Conservation (phyloP, 164 flowering plant genomes). For the Cinnamomum chago region DNA sequence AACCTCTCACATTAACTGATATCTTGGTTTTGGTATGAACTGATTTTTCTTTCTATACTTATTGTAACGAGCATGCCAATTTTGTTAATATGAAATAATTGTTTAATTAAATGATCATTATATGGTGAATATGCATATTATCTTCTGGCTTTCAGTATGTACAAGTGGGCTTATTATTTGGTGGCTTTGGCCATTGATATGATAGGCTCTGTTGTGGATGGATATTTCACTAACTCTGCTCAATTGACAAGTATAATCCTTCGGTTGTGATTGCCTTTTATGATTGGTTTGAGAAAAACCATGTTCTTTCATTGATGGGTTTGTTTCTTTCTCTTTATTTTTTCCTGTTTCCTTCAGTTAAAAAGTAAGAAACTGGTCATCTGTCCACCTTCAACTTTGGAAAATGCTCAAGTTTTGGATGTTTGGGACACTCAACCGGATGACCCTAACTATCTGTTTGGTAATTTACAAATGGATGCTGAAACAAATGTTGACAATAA, state of each 20-base stretch:
- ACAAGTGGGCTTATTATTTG: not conserved
- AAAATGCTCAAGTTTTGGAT: not conserved
- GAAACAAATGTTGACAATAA: no score
- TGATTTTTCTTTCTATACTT: no score
- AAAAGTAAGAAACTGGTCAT: no score
- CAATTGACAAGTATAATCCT: not conserved
- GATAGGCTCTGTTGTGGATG: not conserved
- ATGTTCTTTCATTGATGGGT: not conserved
- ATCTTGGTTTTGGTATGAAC: not conserved
- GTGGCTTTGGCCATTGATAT: not conserved
- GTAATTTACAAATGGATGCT: no score
- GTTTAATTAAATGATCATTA: not conserved
- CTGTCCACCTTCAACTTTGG: not conserved
- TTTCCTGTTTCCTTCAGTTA: no score
- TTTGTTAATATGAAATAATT: no score
- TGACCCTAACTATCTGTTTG: no score
- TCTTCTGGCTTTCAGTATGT: not conserved
- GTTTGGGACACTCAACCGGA: not conserved
- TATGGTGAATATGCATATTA: not conserved
- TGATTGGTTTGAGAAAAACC: not conserved
- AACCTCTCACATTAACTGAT: not conserved
- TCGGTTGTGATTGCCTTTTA: not conserved
- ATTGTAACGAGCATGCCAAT: no score
- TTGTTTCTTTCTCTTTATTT: no score
- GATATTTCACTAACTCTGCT: not conserved